phyloP scores from a whole-genome alignment of 176 grass and related monocot species.

The Stipa capillata region DNA sequence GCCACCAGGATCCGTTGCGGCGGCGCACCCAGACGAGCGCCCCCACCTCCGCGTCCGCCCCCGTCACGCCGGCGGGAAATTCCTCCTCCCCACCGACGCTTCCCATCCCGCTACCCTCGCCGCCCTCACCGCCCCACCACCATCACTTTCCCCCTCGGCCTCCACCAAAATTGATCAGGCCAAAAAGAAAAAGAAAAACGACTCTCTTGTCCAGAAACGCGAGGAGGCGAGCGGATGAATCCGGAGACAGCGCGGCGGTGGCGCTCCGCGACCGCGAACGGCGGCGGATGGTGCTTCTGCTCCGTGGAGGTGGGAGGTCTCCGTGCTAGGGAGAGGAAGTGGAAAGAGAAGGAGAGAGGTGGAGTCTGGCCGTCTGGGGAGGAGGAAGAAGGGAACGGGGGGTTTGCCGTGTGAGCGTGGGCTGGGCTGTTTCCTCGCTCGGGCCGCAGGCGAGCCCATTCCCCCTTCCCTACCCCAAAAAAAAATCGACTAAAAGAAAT shows the following conservation, averaged over 20 bases:
- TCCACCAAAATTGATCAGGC: constrained; percentile 12
- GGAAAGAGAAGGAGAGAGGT: not conserved
- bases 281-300: not conserved
- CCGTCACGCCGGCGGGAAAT: constrained; percentile 23
- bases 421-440: not conserved
- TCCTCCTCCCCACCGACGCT: constrained; percentile 33
- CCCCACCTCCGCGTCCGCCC: constrained; percentile 54
- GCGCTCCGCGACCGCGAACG: not conserved
- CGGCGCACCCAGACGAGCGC: constrained; percentile 96
- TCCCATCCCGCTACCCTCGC: constrained; percentile 9
- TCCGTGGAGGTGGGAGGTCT: constrained; percentile 9
- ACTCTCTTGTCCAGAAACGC: constrained; percentile 16
- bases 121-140: not conserved
- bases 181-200: constrained; percentile 18
- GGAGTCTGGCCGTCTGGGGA: not conserved
- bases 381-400: not conserved
- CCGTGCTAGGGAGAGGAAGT: constrained; percentile 13
- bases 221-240: not conserved
- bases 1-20: constrained; percentile 98
- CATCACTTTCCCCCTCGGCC: constrained; percentile 9
- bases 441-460: too few species aligned
- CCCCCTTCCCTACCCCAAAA: too few species aligned
- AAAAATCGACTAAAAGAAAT: too few species aligned
- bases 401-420: not conserved
- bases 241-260: not conserved